Evolutionary conservation across 441 rosid species (phyloP).

Genomic region (Lepidium campestre): DNA sequence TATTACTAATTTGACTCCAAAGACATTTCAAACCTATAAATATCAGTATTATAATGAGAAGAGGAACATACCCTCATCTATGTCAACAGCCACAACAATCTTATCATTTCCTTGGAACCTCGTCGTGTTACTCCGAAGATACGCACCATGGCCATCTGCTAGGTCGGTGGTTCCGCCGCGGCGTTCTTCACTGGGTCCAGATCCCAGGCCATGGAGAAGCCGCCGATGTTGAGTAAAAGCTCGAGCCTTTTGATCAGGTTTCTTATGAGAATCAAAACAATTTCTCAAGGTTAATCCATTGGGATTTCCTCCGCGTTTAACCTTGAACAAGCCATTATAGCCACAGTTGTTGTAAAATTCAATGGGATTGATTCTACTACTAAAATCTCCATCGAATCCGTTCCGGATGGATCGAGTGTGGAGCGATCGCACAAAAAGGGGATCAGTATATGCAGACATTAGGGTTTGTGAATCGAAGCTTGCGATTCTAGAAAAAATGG

Average conservation of each 20-base stretch:
- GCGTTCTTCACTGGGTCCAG: slow-evolving; percentile 24
- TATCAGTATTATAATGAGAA: not conserved
- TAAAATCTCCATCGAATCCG: slow-evolving; percentile 14
- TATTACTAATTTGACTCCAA: not conserved
- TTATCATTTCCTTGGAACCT: slow-evolving; percentile 46
- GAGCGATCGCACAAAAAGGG: slow-evolving; percentile 31
- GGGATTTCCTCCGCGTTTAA: slow-evolving; percentile 11
- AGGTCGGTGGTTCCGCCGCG: slow-evolving; percentile 25
- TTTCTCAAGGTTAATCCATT: slow-evolving; percentile 42
- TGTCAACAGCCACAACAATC: slow-evolving; percentile 84
- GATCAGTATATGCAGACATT: slow-evolving; percentile 51
- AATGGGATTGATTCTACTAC: slow-evolving; percentile 20
- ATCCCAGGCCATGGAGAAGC: slow-evolving; percentile 39
- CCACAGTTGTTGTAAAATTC: slow-evolving; percentile 5
- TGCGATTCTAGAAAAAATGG: slow-evolving; percentile 18
- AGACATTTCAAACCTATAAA: not conserved
- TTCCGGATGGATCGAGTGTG: slow-evolving; percentile 23
- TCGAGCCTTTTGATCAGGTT: slow-evolving; percentile 33
- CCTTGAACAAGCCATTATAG: slow-evolving; percentile 28
- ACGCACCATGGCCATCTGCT: slow-evolving; percentile 36
- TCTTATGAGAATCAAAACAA: slow-evolving; percentile 43
- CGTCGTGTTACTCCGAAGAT: slow-evolving; percentile 37
- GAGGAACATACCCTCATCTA: slow-evolving; percentile 71
- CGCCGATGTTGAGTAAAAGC: slow-evolving; percentile 41
- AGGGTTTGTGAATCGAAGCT: slow-evolving; percentile 22